These are phyloP conservation scores for Pulveroboletus sp. DNA, from an alignment of 768 basidiomycete species.

Conservation along the genomic window DNA sequence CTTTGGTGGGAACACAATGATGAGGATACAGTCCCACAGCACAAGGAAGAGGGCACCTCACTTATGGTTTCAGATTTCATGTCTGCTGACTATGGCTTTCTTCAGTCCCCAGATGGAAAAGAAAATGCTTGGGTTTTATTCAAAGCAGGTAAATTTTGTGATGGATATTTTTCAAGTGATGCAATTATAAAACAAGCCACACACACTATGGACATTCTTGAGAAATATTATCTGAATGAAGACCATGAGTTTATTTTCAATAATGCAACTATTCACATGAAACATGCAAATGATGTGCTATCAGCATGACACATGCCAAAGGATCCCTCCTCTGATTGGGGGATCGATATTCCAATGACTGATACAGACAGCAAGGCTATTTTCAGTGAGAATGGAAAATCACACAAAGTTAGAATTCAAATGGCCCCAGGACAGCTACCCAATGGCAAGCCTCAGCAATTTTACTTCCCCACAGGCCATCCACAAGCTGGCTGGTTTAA, in stretches of 20 bases:
- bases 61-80: too few relatives aligned
- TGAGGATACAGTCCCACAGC: background rate
- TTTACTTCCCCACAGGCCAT: too few relatives aligned
- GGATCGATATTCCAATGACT: background rate
- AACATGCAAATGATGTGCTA: constrained; percentile 22
- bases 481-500: too few relatives aligned
- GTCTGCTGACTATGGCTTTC: too few relatives aligned
- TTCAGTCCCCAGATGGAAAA: background rate
- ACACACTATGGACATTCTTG: constrained; percentile 18
- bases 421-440: too few relatives aligned
- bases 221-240: constrained; percentile 17
- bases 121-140: background rate
- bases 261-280: constrained; percentile 24
- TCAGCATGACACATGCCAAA: constrained; percentile 25
- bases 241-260: constrained; percentile 23
- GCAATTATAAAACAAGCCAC: constrained; percentile 17
- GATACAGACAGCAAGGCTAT: constrained; percentile 12
- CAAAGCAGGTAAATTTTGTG: background rate
- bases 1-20: background rate
- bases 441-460: too few relatives aligned
- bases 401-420: too few relatives aligned
- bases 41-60: background rate
- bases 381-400: background rate
- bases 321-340: constrained; percentile 2
- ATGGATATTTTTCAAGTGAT: background rate